phyloP scores from a whole-genome alignment of 257 asterid genomes.

The Fraxinus pennsylvanica region DNA sequence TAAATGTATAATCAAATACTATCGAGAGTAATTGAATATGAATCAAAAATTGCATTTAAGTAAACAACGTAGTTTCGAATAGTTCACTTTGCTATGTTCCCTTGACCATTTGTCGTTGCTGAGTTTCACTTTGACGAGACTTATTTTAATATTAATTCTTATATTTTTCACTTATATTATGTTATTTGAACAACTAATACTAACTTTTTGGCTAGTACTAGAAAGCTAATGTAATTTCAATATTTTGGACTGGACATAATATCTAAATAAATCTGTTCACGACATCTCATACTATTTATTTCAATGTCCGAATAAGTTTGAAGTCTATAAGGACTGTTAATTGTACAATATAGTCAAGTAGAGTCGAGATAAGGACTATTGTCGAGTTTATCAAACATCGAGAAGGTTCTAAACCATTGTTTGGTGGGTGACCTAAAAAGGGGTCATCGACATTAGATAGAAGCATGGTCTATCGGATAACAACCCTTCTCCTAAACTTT shows the following conservation, averaged over 20 bases:
- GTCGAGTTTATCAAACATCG: neutral
- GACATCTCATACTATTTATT: too few relatives aligned
- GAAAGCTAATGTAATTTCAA: too few relatives aligned
- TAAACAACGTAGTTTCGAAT: too few relatives aligned
- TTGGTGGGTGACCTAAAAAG: conserved; percentile 3
- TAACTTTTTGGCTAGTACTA: neutral
- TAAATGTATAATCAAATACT: neutral
- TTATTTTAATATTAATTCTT: neutral
- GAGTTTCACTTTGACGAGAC: neutral
- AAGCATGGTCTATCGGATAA: neutral
- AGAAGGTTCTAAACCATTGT: neutral
- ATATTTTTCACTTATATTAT: neutral
- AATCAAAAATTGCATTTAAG: neutral
- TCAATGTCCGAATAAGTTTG: too few relatives aligned
- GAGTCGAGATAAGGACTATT: neutral
- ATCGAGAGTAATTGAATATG: too few relatives aligned
- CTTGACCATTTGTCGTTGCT: neutral
- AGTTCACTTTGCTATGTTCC: neutral
- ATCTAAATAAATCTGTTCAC: too few relatives aligned
- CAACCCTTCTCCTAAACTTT: neutral
- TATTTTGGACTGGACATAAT: too few relatives aligned
- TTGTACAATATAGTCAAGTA: too few relatives aligned
- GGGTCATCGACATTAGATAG: neutral
- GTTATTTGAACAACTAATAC: neutral
- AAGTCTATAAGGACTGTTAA: too few relatives aligned